These are phyloP conservation scores for Trichoderma sp. DNA, from an alignment of 2,329 filamentous ascomycete species.

Conservation along the genomic window DNA sequence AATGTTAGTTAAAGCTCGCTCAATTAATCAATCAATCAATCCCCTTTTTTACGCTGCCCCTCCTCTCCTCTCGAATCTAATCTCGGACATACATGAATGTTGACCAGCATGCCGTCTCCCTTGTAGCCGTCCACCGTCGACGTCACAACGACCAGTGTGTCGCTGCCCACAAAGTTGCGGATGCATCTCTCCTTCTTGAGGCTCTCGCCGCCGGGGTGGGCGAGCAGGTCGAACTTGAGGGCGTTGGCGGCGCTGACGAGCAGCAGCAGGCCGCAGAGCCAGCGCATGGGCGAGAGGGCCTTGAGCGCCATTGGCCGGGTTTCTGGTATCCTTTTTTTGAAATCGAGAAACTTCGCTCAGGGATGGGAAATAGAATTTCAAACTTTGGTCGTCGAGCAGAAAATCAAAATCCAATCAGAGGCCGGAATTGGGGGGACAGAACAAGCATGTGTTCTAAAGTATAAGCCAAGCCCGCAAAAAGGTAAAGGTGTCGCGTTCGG, in stretches of 20 bases:
- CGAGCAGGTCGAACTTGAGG: conserved; percentile 91
- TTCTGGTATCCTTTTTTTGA: background rate
- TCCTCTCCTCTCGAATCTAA: background rate
- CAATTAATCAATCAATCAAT: background rate
- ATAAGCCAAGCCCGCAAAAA: conserved; percentile 10
- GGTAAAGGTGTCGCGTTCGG: conserved; percentile 32
- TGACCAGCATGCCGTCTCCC: conserved; percentile 90
- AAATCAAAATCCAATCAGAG: background rate
- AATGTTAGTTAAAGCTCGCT: background rate
- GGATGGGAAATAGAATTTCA: background rate
- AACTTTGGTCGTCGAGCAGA: background rate
- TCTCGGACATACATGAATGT: conserved; percentile 73
- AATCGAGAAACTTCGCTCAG: no score
- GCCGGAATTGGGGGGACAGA: background rate
- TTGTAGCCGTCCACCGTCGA: conserved; percentile 82
- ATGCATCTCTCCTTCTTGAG: conserved; percentile 84
- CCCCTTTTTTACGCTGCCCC: background rate
- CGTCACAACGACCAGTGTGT: conserved; percentile 94
- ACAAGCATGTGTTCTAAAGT: background rate
- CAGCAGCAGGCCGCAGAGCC: conserved; percentile 61
- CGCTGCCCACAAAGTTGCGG: conserved; percentile 90
- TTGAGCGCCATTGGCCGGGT: conserved; percentile 44
- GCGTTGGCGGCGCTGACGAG: conserved; percentile 62
- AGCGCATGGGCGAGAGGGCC: conserved; percentile 57
- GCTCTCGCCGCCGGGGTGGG: conserved; percentile 54